These are phyloP conservation scores for Aspergillus amoenus DNA, from an alignment of 2,329 filamentous ascomycete species.

Conservation along the genomic window DNA sequence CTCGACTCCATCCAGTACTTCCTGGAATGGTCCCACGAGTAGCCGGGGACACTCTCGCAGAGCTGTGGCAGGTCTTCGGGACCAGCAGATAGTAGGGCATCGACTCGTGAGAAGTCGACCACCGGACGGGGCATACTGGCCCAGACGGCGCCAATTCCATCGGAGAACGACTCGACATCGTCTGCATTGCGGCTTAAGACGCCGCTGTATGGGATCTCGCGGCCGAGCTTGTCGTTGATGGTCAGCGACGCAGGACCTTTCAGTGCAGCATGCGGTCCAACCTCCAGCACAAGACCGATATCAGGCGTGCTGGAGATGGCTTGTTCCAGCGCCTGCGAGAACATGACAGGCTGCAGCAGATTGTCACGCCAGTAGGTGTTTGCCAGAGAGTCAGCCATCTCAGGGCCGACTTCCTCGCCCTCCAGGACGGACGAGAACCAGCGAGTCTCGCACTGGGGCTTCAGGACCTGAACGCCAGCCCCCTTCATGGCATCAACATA, in stretches of 20 bases:
- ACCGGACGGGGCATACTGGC: background rate
- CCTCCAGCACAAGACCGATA: constrained; percentile 27
- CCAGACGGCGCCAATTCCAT: constrained; percentile 22
- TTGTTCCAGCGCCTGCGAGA: constrained; percentile 19
- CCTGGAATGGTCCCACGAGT: background rate
- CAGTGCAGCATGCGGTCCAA: constrained; percentile 38
- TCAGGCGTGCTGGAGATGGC: constrained; percentile 6
- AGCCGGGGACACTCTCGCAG: background rate
- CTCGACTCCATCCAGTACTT: background rate
- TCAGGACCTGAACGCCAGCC: background rate
- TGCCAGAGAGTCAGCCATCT: background rate
- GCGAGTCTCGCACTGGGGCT: background rate
- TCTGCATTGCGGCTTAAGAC: constrained; percentile 13
- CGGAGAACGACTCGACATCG: constrained; percentile 20
- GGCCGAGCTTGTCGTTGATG: constrained; percentile 6
- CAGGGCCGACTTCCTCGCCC: background rate
- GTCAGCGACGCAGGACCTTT: constrained; percentile 31
- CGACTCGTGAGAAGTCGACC: background rate
- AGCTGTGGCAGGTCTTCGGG: background rate
- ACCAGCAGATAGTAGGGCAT: background rate
- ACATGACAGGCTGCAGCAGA: constrained; percentile 25
- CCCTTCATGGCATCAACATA: background rate
- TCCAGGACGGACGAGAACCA: background rate
- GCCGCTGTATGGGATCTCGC: constrained; percentile 18
- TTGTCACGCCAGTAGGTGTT: constrained; percentile 31